Base-by-base conservation (phyloP, 345 rosid genomes). In the Acer campestre region DNA sequence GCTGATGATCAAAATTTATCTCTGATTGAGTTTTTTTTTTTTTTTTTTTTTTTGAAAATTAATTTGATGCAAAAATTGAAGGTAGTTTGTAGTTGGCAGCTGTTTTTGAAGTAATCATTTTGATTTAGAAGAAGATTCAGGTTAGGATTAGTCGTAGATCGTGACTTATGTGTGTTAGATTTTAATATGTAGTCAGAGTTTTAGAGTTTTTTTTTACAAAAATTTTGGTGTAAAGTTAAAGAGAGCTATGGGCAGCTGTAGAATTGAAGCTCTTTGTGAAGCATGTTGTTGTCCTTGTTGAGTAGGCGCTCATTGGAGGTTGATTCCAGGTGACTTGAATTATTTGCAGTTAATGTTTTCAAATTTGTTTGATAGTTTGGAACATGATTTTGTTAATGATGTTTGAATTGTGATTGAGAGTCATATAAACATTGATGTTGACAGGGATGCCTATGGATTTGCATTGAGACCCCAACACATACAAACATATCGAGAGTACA, bases 271-370 rank as follows among this genome's bases (percentile, higher is more conserved):
- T 86, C 29, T 81, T 76, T 82, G 88, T 85, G 82, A 91, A 94
- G 83, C 84, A 96, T 94, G 98, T 87, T 94, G 94, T 87, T 92
- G 91, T 96, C 98, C 87, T 89, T 96, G 91, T 86, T 94, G 91
- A 94, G 97, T 87, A 89, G 86, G 80, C 98, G 95, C 85, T 85
- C 93, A 51, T 88, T 91, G 88, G 99, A 94, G 90, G 91, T 84
- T 86, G 98, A 90, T 86, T 92, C 99, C 90, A 92, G 97, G 97
- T 89, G 81, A 82, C 69, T 67, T 64, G 1, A 17, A 3, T 72
- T 59, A 10, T 2, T 3, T 61, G 23, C 7, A 7, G 11, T 61
- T 27, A 16, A 58, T 42, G 68, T 67, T 64, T 62, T 46, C 7
- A 48, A n/a, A 27, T 18, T 63, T 55, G 64, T 56, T 31, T 61